Percentiles rank a stretch among this genome's conserved stretches.
Evolutionary conservation across 768 basidiomycete species (phyloP).

Genomic region (Boletus huronensis): DNA sequence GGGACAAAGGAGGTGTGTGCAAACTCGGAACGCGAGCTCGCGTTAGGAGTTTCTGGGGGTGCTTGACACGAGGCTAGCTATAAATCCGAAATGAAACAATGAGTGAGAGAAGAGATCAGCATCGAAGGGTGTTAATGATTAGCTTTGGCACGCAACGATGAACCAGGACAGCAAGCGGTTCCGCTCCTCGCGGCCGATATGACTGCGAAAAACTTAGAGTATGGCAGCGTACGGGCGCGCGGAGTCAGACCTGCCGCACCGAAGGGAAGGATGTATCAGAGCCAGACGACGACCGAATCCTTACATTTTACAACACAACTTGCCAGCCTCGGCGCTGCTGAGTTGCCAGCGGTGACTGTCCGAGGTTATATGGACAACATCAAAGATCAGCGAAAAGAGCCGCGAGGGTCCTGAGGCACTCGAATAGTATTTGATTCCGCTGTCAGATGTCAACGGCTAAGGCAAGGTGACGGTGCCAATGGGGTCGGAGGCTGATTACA

Average conservation of each 20-base stretch:
- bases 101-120: slow-evolving; percentile 35
- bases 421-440: slow-evolving; percentile 28
- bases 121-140: slow-evolving; percentile 34
- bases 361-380: slow-evolving; percentile 24
- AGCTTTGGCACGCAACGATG: slow-evolving; percentile 29
- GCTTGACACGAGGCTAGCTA: slow-evolving; percentile 34
- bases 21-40: slow-evolving; percentile 30
- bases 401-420: slow-evolving; percentile 2
- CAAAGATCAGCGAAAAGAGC: slow-evolving; percentile 21
- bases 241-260: slow-evolving; percentile 6
- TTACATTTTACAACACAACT: slow-evolving; percentile 21
- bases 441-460: slow-evolving; percentile 25
- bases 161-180: slow-evolving; percentile 24
- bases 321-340: slow-evolving; percentile 8
- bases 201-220: slow-evolving; percentile 11
- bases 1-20: slow-evolving; percentile 22
- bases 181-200: slow-evolving; percentile 27
- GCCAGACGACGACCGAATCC: slow-evolving; percentile 6
- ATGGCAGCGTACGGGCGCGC: neutral
- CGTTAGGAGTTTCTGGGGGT: slow-evolving; percentile 28
- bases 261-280: neutral
- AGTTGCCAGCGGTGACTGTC: slow-evolving; percentile 10
- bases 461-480: slow-evolving; percentile 4
- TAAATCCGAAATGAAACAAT: slow-evolving; percentile 35
- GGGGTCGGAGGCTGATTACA: slow-evolving; percentile 16